Conservation (phyloP, 805 yeast species). For the Cyberlindnera mycetangii region DNA sequence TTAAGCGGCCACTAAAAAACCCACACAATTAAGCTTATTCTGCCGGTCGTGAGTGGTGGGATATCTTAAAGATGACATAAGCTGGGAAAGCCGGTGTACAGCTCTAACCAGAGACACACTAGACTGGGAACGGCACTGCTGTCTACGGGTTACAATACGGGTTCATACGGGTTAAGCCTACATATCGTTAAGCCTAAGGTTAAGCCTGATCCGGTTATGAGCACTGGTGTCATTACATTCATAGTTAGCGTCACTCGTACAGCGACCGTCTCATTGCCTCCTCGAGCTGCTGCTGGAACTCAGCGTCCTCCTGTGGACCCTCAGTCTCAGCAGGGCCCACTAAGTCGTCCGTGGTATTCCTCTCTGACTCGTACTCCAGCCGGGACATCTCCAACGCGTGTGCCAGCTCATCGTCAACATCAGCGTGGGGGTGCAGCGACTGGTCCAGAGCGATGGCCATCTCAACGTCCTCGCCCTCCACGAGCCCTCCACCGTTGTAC, state of each 20-base stretch:
- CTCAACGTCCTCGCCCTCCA: slow-evolving; percentile 25
- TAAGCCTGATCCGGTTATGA: too few relatives aligned
- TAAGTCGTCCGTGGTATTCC: not conserved
- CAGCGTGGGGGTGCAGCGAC: slow-evolving; percentile 17
- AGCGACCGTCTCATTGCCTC: slow-evolving; percentile 27
- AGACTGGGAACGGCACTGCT: too few relatives aligned
- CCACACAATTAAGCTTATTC: not conserved
- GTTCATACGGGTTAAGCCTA: too few relatives aligned
- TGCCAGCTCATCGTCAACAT: slow-evolving; percentile 12
- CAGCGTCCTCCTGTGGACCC: slow-evolving; percentile 11
- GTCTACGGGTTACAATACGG: too few relatives aligned
- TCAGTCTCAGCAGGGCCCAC: not conserved
- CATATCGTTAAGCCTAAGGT: too few relatives aligned
- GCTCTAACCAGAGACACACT: too few relatives aligned
- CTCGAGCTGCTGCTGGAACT: slow-evolving; percentile 18
- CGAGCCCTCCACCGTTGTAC: slow-evolving; percentile 25
- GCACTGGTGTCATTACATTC: too few relatives aligned
- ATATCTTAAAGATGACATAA: too few relatives aligned
- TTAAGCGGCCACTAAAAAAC: not conserved
- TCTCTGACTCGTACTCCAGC: slow-evolving; percentile 9
- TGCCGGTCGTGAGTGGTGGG: not conserved
- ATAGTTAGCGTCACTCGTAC: slow-evolving; percentile 9
- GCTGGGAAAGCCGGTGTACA: too few relatives aligned
- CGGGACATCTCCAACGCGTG: slow-evolving; percentile 13
- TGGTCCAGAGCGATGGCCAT: slow-evolving; percentile 26